These are phyloP conservation scores for Lathyrus tuberosus DNA, from an alignment of 306 rosid genomes.

Conservation along the genomic window DNA sequence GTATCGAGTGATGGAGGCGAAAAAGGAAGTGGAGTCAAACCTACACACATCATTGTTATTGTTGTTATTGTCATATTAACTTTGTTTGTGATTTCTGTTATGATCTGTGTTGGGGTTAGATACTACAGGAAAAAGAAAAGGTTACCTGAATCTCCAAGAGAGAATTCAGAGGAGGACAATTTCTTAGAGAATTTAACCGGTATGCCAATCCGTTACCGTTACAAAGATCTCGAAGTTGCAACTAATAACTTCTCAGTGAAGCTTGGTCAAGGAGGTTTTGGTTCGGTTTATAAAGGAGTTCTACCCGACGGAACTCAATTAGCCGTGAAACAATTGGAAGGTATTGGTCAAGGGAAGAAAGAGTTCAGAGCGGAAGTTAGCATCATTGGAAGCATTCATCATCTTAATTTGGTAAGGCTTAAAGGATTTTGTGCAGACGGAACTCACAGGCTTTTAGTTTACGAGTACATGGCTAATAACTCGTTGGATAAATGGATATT, in stretches of 20 bases:
- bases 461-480: slow-evolving; percentile 85
- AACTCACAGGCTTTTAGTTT: slow-evolving; percentile 74
- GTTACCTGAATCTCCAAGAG: slow-evolving; percentile 49
- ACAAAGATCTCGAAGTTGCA: slow-evolving; percentile 70
- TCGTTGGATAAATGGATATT: slow-evolving; percentile 90
- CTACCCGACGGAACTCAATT: slow-evolving; percentile 71
- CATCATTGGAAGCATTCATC: slow-evolving; percentile 95
- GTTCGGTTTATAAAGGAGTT: slow-evolving; percentile 83
- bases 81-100: slow-evolving; percentile 48
- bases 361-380: slow-evolving; percentile 95
- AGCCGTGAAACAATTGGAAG: slow-evolving; percentile 91
- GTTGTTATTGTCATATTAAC: slow-evolving; percentile 60
- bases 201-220: slow-evolving; percentile 75
- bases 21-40: slow-evolving; percentile 44
- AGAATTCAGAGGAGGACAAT: slow-evolving; percentile 79
- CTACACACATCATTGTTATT: slow-evolving; percentile 50
- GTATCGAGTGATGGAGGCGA: slow-evolving; percentile 46
- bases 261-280: slow-evolving; percentile 95
- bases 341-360: slow-evolving; percentile 93
- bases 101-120: slow-evolving; percentile 56
- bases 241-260: slow-evolving; percentile 76
- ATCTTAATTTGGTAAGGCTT: slow-evolving; percentile 78
- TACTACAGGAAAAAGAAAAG: slow-evolving; percentile 52
- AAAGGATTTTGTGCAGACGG: slow-evolving; percentile 90
- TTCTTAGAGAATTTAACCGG: slow-evolving; percentile 77